Conservation (phyloP, 768 basidiomycete genomes). For the Tubosaeta sp. region DNA sequence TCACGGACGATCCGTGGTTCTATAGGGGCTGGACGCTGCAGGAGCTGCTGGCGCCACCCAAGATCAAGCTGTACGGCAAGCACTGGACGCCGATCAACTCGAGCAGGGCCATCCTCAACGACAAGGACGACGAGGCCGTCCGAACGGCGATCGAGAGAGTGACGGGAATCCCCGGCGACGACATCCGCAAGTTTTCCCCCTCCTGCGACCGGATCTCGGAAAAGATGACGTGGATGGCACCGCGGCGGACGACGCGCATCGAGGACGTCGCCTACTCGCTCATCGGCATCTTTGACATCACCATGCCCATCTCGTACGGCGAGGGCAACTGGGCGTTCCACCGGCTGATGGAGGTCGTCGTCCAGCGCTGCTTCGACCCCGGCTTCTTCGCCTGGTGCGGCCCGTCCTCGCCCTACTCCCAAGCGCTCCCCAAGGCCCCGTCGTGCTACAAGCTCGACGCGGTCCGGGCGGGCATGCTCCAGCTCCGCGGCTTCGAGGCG, state of each 20-base stretch:
- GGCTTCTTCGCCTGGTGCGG: slow-evolving; percentile 2
- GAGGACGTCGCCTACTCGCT: slow-evolving; percentile 6
- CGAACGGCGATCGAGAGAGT: not conserved
- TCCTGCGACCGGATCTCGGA: slow-evolving; percentile 1
- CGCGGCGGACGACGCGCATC: not conserved
- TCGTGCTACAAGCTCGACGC: slow-evolving; percentile 1
- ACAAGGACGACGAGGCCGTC: not conserved
- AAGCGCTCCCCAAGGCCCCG: not conserved
- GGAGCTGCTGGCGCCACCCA: not conserved
- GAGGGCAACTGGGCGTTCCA: slow-evolving; percentile 1
- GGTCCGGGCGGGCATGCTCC: not conserved
- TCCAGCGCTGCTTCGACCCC: not conserved
- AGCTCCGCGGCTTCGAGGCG: not conserved
- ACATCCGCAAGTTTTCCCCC: not conserved
- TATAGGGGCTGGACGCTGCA: slow-evolving; percentile 5
- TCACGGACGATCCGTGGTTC: slow-evolving; percentile 3
- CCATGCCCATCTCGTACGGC: slow-evolving; percentile 4
- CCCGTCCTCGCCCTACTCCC: not conserved
- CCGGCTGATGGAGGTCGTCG: not conserved
- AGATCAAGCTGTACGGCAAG: slow-evolving; percentile 1
- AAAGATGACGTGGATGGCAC: slow-evolving; percentile 5
- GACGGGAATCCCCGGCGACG: not conserved
- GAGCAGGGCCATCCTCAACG: not conserved
- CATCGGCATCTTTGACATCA: slow-evolving; percentile 3
- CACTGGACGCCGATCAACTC: slow-evolving; percentile 1